Percentiles rank a stretch among this genome's conserved stretches.
Evolutionary conservation across 1,139 yeast genomes (phyloP).

Genomic region (Spathaspora sp.): DNA sequence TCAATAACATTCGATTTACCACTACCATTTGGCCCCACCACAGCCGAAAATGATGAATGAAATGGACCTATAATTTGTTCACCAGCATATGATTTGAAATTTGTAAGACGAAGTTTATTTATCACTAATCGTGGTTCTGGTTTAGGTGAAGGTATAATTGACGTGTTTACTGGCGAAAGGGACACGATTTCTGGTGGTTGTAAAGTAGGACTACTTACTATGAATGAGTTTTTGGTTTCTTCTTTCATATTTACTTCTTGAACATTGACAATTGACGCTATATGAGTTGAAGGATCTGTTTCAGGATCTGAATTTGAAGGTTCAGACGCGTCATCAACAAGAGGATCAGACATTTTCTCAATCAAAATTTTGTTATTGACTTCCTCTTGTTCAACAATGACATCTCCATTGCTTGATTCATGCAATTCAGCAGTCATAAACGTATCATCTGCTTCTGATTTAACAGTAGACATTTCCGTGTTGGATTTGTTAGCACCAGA

Average conservation of each 20-base stretch:
- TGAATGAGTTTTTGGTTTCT: neutral
- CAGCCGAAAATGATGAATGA: conserved; percentile 90
- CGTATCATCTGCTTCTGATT: conserved; percentile 5
- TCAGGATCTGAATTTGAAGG: conserved; percentile 5
- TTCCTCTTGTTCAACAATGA: neutral
- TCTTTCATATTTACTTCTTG: neutral
- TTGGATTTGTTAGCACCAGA: conserved; percentile 3
- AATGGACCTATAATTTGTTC: conserved; percentile 94
- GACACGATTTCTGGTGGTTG: conserved; percentile 16
- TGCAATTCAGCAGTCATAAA: neutral
- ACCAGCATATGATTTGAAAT: conserved; percentile 97
- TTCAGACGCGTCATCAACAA: conserved; percentile 5
- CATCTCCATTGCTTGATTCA: neutral
- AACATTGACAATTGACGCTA: neutral
- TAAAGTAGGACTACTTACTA: neutral
- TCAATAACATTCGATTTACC: conserved; percentile 98
- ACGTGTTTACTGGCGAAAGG: conserved; percentile 30
- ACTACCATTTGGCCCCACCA: conserved; percentile 99
- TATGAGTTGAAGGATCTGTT: conserved; percentile 1
- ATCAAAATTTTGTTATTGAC: neutral
- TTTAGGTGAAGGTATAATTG: conserved; percentile 11
- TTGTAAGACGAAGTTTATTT: conserved; percentile 66
- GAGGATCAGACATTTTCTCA: neutral
- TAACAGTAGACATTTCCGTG: too few species aligned
- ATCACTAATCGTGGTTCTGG: conserved; percentile 69